phyloP scores from a whole-genome alignment of 805 yeast genomes.

The Priceomyces castillae region DNA sequence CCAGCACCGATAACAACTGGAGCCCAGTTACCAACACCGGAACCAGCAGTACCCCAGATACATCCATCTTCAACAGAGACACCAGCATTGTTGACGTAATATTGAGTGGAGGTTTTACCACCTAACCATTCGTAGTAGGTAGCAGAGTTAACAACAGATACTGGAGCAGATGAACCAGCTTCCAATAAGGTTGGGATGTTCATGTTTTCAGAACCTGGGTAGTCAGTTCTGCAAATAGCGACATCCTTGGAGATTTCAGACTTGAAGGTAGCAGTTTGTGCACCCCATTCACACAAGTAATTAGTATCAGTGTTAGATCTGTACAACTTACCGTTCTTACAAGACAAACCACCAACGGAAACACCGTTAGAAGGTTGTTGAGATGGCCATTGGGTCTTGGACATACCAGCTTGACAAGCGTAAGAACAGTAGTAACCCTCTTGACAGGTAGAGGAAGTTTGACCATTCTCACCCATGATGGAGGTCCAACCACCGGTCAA shows the following conservation, averaged over 20 bases:
- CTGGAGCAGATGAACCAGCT: constrained; percentile 49
- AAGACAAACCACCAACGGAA: constrained; percentile 68
- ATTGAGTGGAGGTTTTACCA: constrained; percentile 64
- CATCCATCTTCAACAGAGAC: constrained; percentile 71
- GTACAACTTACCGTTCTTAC: constrained; percentile 62
- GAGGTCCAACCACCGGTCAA: constrained; percentile 48
- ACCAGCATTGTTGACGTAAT: constrained; percentile 76
- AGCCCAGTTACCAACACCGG: constrained; percentile 76
- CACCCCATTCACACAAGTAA: constrained; percentile 66
- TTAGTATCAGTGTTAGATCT: constrained; percentile 50
- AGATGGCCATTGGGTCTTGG: constrained; percentile 78
- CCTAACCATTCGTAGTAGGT: constrained; percentile 64
- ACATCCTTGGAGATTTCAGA: constrained; percentile 51
- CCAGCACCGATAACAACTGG: constrained; percentile 81
- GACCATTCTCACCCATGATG: constrained; percentile 48
- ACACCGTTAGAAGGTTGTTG: constrained; percentile 65
- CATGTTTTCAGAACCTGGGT: constrained; percentile 83
- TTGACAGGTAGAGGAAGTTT: constrained; percentile 46
- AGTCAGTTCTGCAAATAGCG: constrained; percentile 74
- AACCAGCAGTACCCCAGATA: constrained; percentile 61
- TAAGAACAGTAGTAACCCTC: constrained; percentile 74
- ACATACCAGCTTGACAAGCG: constrained; percentile 78
- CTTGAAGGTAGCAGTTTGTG: constrained; percentile 50
- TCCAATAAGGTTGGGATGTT: constrained; percentile 64
- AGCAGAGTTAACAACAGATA: constrained; percentile 60